These are phyloP conservation scores for Emmonsiellopsis sp. DNA, from an alignment of 2,329 filamentous ascomycete species.

Conservation along the genomic window DNA sequence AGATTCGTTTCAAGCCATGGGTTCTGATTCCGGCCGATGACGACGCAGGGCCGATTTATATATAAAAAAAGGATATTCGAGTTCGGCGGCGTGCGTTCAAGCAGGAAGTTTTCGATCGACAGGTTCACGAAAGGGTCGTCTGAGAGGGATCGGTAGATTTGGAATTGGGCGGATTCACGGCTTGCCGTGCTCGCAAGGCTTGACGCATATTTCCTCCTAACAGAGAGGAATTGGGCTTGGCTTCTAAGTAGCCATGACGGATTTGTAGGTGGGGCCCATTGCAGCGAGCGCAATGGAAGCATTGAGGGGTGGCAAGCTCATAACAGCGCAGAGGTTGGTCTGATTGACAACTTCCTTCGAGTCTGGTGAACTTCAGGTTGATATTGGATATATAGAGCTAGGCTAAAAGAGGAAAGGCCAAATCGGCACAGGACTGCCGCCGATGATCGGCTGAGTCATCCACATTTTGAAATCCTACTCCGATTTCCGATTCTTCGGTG, in stretches of 20 bases:
- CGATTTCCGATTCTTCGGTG: neutral
- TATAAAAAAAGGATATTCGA: constrained; percentile 81
- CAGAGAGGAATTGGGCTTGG: neutral
- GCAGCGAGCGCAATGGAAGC: constrained; percentile 9
- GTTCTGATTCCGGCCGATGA: constrained; percentile 95
- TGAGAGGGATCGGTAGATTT: constrained; percentile 63
- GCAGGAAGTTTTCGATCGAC: constrained; percentile 82
- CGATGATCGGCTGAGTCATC: constrained; percentile 5
- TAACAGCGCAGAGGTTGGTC: neutral
- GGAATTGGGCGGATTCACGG: constrained; percentile 32
- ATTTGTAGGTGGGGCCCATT: constrained; percentile 4
- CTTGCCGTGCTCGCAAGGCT: constrained; percentile 26
- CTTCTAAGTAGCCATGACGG: constrained; percentile 7
- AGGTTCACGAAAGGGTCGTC: constrained; percentile 80
- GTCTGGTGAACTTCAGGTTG: neutral
- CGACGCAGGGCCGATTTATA: constrained; percentile 73
- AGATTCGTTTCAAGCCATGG: constrained; percentile 90
- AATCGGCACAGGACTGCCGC: neutral
- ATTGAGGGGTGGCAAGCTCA: constrained; percentile 6
- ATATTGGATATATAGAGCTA: neutral
- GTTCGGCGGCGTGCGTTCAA: constrained; percentile 61
- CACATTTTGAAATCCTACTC: neutral
- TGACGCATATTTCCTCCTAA: constrained; percentile 18
- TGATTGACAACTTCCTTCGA: neutral
- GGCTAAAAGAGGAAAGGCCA: neutral